Conservation (phyloP, 2,329 filamentous ascomycete species). For the Fusarium abutilonis region DNA sequence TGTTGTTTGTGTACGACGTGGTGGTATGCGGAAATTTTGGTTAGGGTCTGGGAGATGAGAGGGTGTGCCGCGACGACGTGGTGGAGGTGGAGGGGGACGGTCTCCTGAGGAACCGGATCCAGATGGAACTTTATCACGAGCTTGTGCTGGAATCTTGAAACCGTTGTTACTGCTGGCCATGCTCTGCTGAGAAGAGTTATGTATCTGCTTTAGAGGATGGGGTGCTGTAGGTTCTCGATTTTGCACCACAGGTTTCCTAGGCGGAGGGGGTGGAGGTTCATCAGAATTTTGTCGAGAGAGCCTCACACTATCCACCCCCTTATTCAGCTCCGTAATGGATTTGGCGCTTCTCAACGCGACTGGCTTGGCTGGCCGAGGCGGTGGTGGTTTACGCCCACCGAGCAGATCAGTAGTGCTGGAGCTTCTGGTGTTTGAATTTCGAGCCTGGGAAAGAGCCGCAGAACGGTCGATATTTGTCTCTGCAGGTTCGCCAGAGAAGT, state of each 20-base stretch:
- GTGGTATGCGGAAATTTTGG: constrained; percentile 45
- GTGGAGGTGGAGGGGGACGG: constrained; percentile 58
- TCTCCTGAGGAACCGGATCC: constrained; percentile 25
- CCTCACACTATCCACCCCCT: constrained; percentile 19
- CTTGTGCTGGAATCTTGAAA: constrained; percentile 28
- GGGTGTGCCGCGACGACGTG: constrained; percentile 57
- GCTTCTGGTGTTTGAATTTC: constrained; percentile 34
- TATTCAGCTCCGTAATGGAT: constrained; percentile 46
- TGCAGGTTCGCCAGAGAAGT: constrained; percentile 65
- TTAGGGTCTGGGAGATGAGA: constrained; percentile 43
- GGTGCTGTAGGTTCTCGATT: constrained; percentile 38
- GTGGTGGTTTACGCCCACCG: constrained; percentile 53
- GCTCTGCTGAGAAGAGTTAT: constrained; percentile 53
- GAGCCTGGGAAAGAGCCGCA: constrained; percentile 46
- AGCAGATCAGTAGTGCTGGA: constrained; percentile 47
- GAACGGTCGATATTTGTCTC: constrained; percentile 51
- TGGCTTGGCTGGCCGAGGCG: constrained; percentile 68
- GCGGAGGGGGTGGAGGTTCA: constrained; percentile 49
- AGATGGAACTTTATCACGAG: constrained; percentile 27
- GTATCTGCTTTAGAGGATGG: constrained; percentile 55
- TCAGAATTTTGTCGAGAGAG: constrained; percentile 32
- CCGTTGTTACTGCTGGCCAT: constrained; percentile 33
- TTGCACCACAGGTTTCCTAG: constrained; percentile 48
- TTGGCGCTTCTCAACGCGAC: constrained; percentile 60
- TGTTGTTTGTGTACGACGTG: constrained; percentile 47